A percentile compares a stretch with the other conserved stretches of the same genome.
Evolutionary conservation across 1,139 yeast genomes (phyloP).

Genomic region (Taphrina deformans): DNA sequence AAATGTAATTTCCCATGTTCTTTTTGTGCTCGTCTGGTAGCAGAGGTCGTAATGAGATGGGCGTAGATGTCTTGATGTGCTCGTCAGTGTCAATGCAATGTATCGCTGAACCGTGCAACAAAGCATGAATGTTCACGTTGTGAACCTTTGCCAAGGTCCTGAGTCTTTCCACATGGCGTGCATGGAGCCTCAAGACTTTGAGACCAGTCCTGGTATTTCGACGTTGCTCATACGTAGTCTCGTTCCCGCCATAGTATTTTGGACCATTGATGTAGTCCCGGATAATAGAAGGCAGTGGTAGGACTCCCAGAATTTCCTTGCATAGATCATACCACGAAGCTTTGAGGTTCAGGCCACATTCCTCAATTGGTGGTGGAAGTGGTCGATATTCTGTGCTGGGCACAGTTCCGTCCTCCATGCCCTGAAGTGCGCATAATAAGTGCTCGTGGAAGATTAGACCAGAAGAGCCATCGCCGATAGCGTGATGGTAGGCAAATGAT

Average conservation of each 20-base stretch:
- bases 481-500: conserved; percentile 27
- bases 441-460: conserved; percentile 32
- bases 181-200: not conserved
- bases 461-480: conserved; percentile 28
- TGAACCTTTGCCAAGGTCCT: not conserved
- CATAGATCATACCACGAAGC: not conserved
- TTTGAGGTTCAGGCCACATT: conserved; percentile 1
- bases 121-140: conserved; percentile 13
- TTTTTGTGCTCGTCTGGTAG: not conserved
- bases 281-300: conserved; percentile 15
- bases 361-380: conserved; percentile 20
- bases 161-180: not conserved
- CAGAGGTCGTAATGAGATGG: conserved; percentile 22
- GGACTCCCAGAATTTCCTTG: not conserved
- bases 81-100: conserved; percentile 4
- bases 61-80: conserved; percentile 6
- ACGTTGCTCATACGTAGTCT: conserved; percentile 9
- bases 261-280: not conserved
- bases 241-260: conserved; percentile 6
- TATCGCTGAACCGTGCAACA: conserved; percentile 11
- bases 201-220: conserved; percentile 5
- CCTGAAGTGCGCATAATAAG: conserved; percentile 4
- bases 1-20: conserved; percentile 9
- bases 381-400: not conserved
- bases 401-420: not conserved